Evolutionary conservation across 2,329 filamentous ascomycete genomes (phyloP).

Genomic region (Plectosphaerella cucumerina): DNA sequence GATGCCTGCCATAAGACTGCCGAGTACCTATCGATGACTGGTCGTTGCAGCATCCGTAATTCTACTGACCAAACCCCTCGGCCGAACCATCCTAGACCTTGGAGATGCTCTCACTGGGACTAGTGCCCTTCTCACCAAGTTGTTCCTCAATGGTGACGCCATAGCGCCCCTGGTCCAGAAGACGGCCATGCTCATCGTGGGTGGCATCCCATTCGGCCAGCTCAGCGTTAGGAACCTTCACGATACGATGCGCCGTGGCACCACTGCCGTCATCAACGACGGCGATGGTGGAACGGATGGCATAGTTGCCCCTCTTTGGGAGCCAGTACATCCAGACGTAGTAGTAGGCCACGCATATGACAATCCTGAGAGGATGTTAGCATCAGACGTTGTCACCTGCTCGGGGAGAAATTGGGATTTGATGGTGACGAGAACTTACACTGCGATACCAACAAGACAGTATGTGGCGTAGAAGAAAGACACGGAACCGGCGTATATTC

Average conservation of each 20-base stretch:
- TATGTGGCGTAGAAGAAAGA: constrained; percentile 74
- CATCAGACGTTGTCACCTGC: too few species aligned
- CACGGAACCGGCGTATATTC: constrained; percentile 57
- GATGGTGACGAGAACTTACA: constrained; percentile 43
- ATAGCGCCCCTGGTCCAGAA: not conserved
- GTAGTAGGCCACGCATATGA: constrained; percentile 54
- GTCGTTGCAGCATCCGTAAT: too few species aligned
- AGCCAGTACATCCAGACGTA: constrained; percentile 52
- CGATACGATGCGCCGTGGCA: constrained; percentile 38
- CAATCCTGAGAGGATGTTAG: constrained; percentile 31
- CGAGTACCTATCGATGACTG: too few species aligned
- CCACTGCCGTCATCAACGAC: constrained; percentile 43
- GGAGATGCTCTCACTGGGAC: not conserved
- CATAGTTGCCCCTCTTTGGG: constrained; percentile 47
- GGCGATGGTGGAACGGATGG: constrained; percentile 50
- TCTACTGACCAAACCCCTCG: too few species aligned
- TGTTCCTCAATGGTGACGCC: not conserved
- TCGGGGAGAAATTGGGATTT: fast-evolving
- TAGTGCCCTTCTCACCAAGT: not conserved
- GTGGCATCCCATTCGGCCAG: constrained; percentile 52
- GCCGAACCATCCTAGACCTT: not conserved
- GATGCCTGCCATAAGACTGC: too few species aligned
- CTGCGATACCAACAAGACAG: constrained; percentile 55
- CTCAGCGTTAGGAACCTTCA: constrained; percentile 47
- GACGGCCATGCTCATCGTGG: constrained; percentile 44